Conservation (phyloP, 441 rosid genomes). For the Cnidoscolus chayamansa region DNA sequence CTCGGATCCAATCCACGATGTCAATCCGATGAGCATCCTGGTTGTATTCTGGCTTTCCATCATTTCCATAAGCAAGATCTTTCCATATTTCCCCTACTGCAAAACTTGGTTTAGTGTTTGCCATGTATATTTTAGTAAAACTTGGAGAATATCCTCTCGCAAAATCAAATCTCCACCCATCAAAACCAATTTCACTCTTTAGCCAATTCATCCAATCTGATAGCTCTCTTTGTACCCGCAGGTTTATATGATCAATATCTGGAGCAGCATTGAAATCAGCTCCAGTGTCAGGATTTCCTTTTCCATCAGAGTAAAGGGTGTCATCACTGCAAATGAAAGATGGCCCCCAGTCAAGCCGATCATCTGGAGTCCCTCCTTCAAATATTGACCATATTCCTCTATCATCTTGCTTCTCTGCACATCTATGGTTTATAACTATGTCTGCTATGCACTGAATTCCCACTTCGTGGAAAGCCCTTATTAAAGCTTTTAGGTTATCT, state of each 20-base stretch:
- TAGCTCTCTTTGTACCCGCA: conserved; percentile 53
- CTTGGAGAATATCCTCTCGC: conserved; percentile 47
- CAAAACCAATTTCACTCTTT: conserved; percentile 55
- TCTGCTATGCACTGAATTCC: conserved; percentile 80
- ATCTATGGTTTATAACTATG: conserved; percentile 76
- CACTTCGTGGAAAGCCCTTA: conserved; percentile 41
- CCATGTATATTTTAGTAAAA: conserved; percentile 48
- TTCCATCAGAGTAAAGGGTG: conserved; percentile 44
- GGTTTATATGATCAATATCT: conserved; percentile 76
- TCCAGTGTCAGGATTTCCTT: conserved; percentile 69
- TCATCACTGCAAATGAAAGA: conserved; percentile 60
- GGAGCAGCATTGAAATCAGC: conserved; percentile 49
- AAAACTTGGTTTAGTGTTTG: conserved; percentile 43
- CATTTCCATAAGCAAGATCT: conserved; percentile 47
- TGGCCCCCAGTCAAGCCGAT: conserved; percentile 61
- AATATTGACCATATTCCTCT: conserved; percentile 63
- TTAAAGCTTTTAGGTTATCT: conserved; percentile 49
- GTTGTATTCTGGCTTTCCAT: conserved; percentile 39
- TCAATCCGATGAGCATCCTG: conserved; percentile 54
- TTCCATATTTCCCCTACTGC: conserved; percentile 82
- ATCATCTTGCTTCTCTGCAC: conserved; percentile 61
- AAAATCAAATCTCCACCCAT: conserved; percentile 78
- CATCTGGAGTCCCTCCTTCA: conserved; percentile 52
- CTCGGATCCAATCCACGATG: conserved; percentile 53
- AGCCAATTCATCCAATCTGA: conserved; percentile 91